phyloP scores from a whole-genome alignment of 2,329 filamentous ascomycete genomes.

The Periconia macrospinosa region DNA sequence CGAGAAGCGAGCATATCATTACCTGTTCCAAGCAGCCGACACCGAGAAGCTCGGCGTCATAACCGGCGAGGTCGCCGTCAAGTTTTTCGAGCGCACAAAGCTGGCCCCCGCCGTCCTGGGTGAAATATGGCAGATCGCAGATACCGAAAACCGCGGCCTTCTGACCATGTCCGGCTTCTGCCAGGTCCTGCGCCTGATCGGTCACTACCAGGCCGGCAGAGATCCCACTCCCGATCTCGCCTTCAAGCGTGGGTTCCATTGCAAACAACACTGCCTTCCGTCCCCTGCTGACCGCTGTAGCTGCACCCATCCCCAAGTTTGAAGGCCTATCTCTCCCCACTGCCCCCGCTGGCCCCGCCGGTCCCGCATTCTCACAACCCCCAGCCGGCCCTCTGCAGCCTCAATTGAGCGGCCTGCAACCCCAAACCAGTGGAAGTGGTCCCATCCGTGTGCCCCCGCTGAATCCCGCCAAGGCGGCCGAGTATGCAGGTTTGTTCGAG shows the following conservation, averaged over 20 bases:
- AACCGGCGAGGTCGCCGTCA: constrained; percentile 92
- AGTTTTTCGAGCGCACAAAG: constrained; percentile 96
- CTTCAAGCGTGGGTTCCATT: constrained; percentile 63
- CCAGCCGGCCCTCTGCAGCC: constrained; percentile 32
- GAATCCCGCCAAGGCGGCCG: constrained; percentile 82
- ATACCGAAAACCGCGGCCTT: constrained; percentile 93
- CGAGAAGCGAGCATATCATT: constrained; percentile 91
- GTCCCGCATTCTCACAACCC: constrained; percentile 46
- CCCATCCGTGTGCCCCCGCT: constrained; percentile 87
- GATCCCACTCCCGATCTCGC: constrained; percentile 81
- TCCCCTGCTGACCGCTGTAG: constrained; percentile 37
- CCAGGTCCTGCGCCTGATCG: constrained; percentile 89
- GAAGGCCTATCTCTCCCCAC: constrained; percentile 67
- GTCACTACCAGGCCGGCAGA: constrained; percentile 87
- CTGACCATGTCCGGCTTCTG: constrained; percentile 92
- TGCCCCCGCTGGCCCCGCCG: constrained; percentile 51
- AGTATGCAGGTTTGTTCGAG: constrained; percentile 89
- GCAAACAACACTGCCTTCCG: background rate
- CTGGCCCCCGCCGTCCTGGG: constrained; percentile 83
- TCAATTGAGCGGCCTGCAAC: constrained; percentile 36
- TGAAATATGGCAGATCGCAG: constrained; percentile 98
- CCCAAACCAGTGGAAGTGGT: constrained; percentile 46
- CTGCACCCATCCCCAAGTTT: constrained; percentile 88
- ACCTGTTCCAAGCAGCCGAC: constrained; percentile 91
- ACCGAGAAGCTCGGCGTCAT: constrained; percentile 89